A percentile compares a stretch with the other conserved stretches of the same genome.
These are phyloP conservation scores for Auxenochlorella pyrenoidosa DNA, from an alignment of 139 green algal species.

Conservation along the genomic window DNA sequence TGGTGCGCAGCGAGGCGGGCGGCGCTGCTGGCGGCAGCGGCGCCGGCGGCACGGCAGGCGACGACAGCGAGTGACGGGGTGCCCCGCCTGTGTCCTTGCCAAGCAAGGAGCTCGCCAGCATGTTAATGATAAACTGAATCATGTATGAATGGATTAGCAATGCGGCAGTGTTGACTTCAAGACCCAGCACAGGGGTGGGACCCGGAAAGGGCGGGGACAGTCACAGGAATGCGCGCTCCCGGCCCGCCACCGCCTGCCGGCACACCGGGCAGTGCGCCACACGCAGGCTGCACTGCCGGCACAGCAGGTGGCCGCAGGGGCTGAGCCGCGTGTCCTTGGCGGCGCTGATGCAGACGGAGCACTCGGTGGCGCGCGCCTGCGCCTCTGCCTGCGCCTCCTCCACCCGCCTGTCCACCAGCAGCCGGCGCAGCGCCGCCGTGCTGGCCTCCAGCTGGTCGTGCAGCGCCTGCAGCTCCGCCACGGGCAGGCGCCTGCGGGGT, in stretches of 20 bases:
- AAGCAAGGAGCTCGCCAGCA: no score
- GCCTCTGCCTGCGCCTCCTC: background rate
- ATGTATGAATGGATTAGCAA: no score
- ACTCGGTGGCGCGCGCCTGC: background rate
- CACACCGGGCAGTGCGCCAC: background rate
- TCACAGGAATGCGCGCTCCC: background rate
- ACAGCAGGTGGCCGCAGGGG: constrained; percentile 12
- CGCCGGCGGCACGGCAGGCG: no score
- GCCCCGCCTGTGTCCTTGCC: no score
- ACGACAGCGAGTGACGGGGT: background rate
- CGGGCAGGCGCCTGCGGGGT: background rate
- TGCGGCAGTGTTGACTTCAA: no score
- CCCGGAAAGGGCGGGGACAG: no score
- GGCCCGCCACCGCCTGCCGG: background rate
- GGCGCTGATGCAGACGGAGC: background rate
- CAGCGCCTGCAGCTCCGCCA: background rate
- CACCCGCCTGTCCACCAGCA: background rate
- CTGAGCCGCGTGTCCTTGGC: constrained; percentile 6
- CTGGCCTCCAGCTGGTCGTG: background rate
- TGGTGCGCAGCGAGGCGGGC: background rate
- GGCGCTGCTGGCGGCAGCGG: no score
- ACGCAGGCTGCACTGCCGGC: background rate
- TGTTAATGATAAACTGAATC: no score
- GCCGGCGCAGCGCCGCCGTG: background rate
- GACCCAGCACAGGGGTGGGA: no score